Percentiles rank a stretch among this genome's conserved stretches.
phyloP scores from a whole-genome alignment of 2,329 filamentous ascomycete species.

The Aspergillus sp. region DNA sequence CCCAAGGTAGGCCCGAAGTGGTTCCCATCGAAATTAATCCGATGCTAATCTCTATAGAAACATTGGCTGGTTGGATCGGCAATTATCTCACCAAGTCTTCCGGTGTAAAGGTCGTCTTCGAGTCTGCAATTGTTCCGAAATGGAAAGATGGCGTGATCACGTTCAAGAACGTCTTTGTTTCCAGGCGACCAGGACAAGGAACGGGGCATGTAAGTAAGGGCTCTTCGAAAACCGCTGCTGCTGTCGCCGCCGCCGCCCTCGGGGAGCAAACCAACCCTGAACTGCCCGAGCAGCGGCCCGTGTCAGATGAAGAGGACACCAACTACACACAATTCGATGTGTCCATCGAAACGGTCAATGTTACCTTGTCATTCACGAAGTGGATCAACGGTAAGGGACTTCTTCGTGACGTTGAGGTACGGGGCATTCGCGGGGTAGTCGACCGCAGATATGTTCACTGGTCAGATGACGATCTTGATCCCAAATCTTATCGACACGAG shows the following conservation, averaged over 20 bases:
- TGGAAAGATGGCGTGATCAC: constrained; percentile 96
- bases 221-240: constrained; percentile 79
- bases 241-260: constrained; percentile 70
- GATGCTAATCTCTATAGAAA: constrained; percentile 61
- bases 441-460: constrained; percentile 84
- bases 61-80: constrained; percentile 86
- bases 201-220: constrained; percentile 88
- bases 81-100: constrained; percentile 95
- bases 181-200: constrained; percentile 79
- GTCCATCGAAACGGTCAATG: constrained; percentile 91
- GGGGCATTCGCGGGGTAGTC: constrained; percentile 87
- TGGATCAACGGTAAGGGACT: constrained; percentile 98
- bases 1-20: constrained; percentile 66
- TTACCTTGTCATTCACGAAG: constrained; percentile 94
- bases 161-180: constrained; percentile 95
- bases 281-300: constrained; percentile 30
- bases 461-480: constrained; percentile 70
- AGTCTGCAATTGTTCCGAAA: constrained; percentile 94
- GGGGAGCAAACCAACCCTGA: constrained; percentile 48
- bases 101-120: constrained; percentile 90
- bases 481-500: constrained; percentile 81
- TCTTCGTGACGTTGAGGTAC: constrained; percentile 88
- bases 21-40: constrained; percentile 11
- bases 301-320: constrained; percentile 71
- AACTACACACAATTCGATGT: constrained; percentile 98